A percentile compares a stretch with the other conserved stretches of the same genome.
phyloP scores from a whole-genome alignment of 305 asterid species.

The Fraxinus nigra region DNA sequence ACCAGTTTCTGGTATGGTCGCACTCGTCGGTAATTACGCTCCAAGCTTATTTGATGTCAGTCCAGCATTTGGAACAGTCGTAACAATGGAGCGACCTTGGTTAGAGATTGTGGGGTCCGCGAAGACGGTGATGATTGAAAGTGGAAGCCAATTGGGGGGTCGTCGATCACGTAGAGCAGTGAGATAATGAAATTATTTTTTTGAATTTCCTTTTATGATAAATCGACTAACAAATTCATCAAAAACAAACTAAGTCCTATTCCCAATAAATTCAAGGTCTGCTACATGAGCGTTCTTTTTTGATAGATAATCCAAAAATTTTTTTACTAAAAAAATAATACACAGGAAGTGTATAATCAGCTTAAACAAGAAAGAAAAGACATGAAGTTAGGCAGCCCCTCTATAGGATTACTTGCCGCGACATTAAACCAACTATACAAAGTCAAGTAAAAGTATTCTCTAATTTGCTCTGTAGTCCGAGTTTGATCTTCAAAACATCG shows the following conservation, averaged over 20 bases:
- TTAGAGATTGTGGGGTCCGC: not conserved
- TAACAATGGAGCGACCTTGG: not conserved
- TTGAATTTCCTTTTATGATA: not conserved
- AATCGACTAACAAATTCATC: conserved; percentile 1
- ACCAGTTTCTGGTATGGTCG: not conserved
- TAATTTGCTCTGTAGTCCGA: no score
- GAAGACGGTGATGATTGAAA: not conserved
- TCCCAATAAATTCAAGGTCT: not conserved
- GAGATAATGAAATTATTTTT: not conserved
- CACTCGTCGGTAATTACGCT: not conserved
- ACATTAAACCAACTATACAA: no score
- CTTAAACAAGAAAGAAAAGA: no score
- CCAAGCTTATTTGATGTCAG: not conserved
- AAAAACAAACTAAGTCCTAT: not conserved
- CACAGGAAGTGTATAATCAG: no score
- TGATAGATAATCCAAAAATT: no score
- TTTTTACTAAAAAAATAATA: no score
- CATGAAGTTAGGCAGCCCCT: no score
- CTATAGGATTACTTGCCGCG: no score
- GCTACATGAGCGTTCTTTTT: not conserved
- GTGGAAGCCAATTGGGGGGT: not conserved
- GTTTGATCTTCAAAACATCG: no score
- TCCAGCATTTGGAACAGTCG: not conserved
- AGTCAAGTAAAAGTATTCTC: no score
- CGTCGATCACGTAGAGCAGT: not conserved